These are phyloP conservation scores for Rugonectria rugulosa DNA, from an alignment of 2,329 filamentous ascomycete species.

Conservation along the genomic window DNA sequence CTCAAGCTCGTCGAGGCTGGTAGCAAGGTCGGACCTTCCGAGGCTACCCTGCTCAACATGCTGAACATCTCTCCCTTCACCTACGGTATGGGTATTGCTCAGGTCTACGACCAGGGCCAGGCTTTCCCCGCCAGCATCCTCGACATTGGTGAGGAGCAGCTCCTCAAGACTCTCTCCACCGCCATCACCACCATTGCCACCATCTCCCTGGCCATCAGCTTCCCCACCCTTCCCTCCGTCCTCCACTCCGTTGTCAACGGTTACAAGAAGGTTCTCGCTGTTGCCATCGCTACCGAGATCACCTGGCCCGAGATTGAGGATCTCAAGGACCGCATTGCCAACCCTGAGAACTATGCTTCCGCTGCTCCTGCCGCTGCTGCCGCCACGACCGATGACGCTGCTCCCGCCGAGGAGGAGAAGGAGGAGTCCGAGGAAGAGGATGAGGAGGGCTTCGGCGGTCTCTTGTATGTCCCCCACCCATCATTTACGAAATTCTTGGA, in stretches of 20 bases:
- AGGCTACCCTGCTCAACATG: conserved; percentile 99
- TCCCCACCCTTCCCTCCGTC: conserved; percentile 94
- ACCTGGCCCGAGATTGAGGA: conserved; percentile 95
- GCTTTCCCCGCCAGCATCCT: conserved; percentile 85
- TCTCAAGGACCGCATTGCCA: conserved; percentile 99
- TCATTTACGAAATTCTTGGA: background rate
- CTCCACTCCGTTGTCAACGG: conserved; percentile 96
- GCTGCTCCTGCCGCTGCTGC: conserved; percentile 75
- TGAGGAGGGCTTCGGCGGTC: conserved; percentile 78
- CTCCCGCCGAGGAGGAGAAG: conserved; percentile 69
- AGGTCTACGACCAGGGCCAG: conserved; percentile 99
- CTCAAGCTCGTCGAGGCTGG: conserved; percentile 96
- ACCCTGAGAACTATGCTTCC: conserved; percentile 94
- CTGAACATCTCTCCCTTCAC: conserved; percentile 99
- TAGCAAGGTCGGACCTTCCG: conserved; percentile 95
- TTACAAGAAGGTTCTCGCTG: conserved; percentile 96
- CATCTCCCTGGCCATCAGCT: conserved; percentile 91
- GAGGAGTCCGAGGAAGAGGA: conserved; percentile 74
- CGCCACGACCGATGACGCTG: conserved; percentile 56
- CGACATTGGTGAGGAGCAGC: conserved; percentile 94
- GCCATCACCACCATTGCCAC: conserved; percentile 88
- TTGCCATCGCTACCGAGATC: conserved; percentile 90
- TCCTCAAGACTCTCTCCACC: conserved; percentile 81
- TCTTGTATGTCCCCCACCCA: conserved; percentile 64
- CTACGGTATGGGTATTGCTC: conserved; percentile 94